phyloP scores from a whole-genome alignment of 148 eudicot species.

The Silene conica region DNA sequence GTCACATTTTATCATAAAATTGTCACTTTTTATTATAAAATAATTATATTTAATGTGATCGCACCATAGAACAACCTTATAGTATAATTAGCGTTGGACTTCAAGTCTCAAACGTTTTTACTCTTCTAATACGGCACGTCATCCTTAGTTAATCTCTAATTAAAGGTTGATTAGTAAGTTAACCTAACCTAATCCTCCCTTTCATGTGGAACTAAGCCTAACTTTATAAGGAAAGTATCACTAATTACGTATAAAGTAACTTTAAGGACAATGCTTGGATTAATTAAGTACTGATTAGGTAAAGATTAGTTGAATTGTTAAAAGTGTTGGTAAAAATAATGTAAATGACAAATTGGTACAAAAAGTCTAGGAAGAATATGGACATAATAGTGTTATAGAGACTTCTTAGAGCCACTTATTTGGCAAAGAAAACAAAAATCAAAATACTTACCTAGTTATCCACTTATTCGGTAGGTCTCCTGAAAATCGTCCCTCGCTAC shows the following conservation, averaged over 20 bases:
- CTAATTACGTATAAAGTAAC: conserved; percentile 22
- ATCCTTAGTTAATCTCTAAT: conserved; percentile 14
- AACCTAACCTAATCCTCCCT: conserved; percentile 36
- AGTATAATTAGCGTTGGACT: too few relatives aligned
- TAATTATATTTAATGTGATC: too few relatives aligned
- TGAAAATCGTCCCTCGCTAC: too few relatives aligned
- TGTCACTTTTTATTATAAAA: too few relatives aligned
- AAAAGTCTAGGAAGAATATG: too few relatives aligned
- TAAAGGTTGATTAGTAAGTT: conserved; percentile 30
- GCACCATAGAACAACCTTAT: too few relatives aligned
- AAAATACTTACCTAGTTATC: too few relatives aligned
- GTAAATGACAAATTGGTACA: not conserved
- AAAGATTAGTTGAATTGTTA: conserved; percentile 15
- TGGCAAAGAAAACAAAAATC: not conserved
- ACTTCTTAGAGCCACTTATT: not conserved
- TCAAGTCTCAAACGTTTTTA: not conserved
- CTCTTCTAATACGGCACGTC: conserved; percentile 23
- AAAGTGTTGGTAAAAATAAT: not conserved
- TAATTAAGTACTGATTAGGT: conserved; percentile 38
- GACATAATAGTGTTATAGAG: too few relatives aligned
- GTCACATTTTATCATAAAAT: too few relatives aligned
- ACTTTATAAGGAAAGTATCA: conserved; percentile 21
- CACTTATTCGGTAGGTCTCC: too few relatives aligned
- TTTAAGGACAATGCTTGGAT: conserved; percentile 23
- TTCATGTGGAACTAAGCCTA: conserved; percentile 33